Base-by-base conservation (phyloP, 768 basidiomycete genomes). In the Pisolithus microcarpus region DNA sequence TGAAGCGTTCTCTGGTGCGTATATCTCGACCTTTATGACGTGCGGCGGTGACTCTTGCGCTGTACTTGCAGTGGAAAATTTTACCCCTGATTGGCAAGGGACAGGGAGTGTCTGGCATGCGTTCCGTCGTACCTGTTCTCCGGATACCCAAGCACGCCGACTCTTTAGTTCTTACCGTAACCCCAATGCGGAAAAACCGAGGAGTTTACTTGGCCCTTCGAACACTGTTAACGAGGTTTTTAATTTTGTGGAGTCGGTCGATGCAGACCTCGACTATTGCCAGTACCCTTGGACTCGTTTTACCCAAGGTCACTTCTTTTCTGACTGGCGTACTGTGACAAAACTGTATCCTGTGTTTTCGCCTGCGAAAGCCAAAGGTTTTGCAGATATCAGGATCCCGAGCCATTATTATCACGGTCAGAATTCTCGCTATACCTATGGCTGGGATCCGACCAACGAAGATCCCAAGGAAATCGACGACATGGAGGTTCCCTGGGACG, bases 331-430 rank as follows among this genome's bases (percentile, higher is more conserved):
- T 19, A 87, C 86, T 0, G 84, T 97, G 52, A 80, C 87, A 10
- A 80, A 80, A 1, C 74, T 95, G n/a, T 94, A 90, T 66, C 96
- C 96, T 7, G 80, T 99, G 26, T 88, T 99, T 69, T 93, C 91
- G 2, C 93, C 95, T 2, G 89, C 92, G 0, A 91, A 87, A 61
- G 84, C 86, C 0, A 73, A 73, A 38, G 92, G 96, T 0, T 97
- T 86, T 64, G 71, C 82, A 55, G 96, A 98, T 62, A 89, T 99
- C 57, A 76, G 88, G 51, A 92, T 98, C 54, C 95, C 96, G 0
- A 93, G 90, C 54, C 93, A 98, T 66, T 98, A 99, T 65, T 98
- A 99, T 66, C 91, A 90, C 60, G 85, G 85, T 10, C 83, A 83
- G 49, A 90, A 85, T 15, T 72, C 77, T 43, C 69, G 82, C 49